phyloP scores from a whole-genome alignment of 208 protist species.

The Trypanosoma vivax region DNA sequence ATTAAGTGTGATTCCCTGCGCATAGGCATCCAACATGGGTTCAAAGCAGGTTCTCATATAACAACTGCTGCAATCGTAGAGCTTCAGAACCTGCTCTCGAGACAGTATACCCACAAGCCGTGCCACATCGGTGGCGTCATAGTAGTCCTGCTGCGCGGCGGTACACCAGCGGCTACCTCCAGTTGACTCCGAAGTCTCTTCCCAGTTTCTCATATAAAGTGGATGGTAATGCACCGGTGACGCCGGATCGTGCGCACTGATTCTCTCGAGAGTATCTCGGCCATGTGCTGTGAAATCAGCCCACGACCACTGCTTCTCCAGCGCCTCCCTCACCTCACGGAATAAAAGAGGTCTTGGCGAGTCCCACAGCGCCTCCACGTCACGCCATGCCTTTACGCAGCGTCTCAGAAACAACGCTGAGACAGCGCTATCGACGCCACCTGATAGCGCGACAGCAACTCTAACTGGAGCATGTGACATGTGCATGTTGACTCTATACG shows the following conservation, averaged over 20 bases:
- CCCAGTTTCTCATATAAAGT: constrained; percentile 69
- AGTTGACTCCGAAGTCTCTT: constrained; percentile 42
- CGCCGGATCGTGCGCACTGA: neutral
- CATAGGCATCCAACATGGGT: constrained; percentile 66
- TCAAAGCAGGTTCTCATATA: constrained; percentile 66
- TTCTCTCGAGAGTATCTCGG: neutral
- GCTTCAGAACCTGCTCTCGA: constrained; percentile 10
- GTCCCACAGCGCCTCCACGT: constrained; percentile 42
- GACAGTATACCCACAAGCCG: constrained; percentile 29
- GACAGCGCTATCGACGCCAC: constrained; percentile 78
- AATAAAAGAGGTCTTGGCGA: constrained; percentile 9
- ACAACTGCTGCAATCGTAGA: constrained; percentile 34
- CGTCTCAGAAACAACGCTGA: constrained; percentile 46
- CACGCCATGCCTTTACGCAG: constrained; percentile 36
- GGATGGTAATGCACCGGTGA: constrained; percentile 27
- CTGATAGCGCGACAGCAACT: constrained; percentile 67
- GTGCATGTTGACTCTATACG: neutral
- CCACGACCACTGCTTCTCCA: constrained; percentile 20
- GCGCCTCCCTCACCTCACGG: constrained; percentile 13
- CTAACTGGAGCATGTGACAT: constrained; percentile 17
- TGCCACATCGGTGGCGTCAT: constrained; percentile 59
- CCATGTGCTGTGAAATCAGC: neutral
- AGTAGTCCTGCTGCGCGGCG: constrained; percentile 38
- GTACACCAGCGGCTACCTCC: constrained; percentile 42
- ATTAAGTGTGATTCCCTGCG: constrained; percentile 58